Evolutionary conservation across 2,329 filamentous ascomycete species (phyloP), one percentile per base, ranked within the genome.

Genomic region (Magnaporthiopsis incrustans): DNA sequence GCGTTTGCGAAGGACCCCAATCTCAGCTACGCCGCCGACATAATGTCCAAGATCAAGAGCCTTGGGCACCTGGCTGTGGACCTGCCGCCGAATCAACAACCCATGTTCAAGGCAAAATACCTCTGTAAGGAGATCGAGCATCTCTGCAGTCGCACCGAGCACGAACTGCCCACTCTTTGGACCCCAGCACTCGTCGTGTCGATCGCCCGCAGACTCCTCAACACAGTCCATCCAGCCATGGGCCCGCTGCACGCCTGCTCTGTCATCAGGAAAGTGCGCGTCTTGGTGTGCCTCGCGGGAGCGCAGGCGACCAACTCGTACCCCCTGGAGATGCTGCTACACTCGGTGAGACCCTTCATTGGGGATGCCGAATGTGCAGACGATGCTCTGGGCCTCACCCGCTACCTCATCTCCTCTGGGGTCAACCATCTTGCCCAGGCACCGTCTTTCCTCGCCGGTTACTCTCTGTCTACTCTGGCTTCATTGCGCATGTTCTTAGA

Each of bases 211-310:
- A 88, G 84, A 67, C 81, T 99, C 3, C 79, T 99, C 64, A 89
- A 92, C 72, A 89, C 88, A 1, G 89, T 97, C 25, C 88, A 96
- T 70, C 85, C 89, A 26, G 90, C 92, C 0, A 78, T 98, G 7
- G 96, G 95, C 0, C 90, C 95, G 26, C 79, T 97, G 6, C 90
- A 97, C 74, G 89, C 91, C 53, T 95, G 92, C 72, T 89, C 92
- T 1, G 87, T 97, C 4, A 82, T 99, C 62, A 88, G 93, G 56
- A 97, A 96, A 72, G 82, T 98, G 60, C 85, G 92, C 44, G 84
- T 97, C 11, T 77, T 98, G 22, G 82, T 98, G 32, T 89, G 87
- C 65, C 78, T 98, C 59, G 89, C 92, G 32, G 92, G 92, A 0
- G 74, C 85, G 0, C 81, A 87, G 62, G 90, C 90, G n/a, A 80